phyloP scores from a whole-genome alignment of 2,329 filamentous ascomycete species.

The Huntiella savannae region DNA sequence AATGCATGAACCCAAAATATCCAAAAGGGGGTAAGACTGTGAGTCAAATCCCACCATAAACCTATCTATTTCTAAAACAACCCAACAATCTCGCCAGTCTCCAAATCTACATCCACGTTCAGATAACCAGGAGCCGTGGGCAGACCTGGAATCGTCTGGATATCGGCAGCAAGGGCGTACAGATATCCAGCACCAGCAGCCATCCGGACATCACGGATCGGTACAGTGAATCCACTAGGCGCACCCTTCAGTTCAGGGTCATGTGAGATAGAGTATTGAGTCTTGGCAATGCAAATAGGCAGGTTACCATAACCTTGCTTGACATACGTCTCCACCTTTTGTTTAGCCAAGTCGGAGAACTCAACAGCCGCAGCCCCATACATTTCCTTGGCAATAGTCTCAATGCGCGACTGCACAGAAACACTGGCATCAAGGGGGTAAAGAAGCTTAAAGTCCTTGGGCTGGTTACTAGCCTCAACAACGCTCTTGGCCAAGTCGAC shows the following conservation, averaged over 20 bases:
- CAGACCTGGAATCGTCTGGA: slow-evolving; percentile 92
- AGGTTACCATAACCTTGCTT: slow-evolving; percentile 81
- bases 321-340: slow-evolving; percentile 91
- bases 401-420: slow-evolving; percentile 72
- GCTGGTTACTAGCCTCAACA: slow-evolving; percentile 62
- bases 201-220: slow-evolving; percentile 83
- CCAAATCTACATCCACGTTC: slow-evolving; percentile 69
- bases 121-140: slow-evolving; percentile 90
- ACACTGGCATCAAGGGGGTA: slow-evolving; percentile 51
- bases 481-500: slow-evolving; percentile 76
- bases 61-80: slow-evolving; percentile 46
- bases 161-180: slow-evolving; percentile 87
- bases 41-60: too few relatives aligned
- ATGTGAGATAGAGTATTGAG: slow-evolving; percentile 89
- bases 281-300: slow-evolving; percentile 95
- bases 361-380: slow-evolving; percentile 81
- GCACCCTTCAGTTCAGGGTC: slow-evolving; percentile 89
- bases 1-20: not conserved
- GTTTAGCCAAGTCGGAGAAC: slow-evolving; percentile 83
- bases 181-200: slow-evolving; percentile 87
- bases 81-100: slow-evolving; percentile 73
- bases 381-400: slow-evolving; percentile 79
- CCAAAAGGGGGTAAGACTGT: not conserved
- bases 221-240: slow-evolving; percentile 81
- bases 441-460: slow-evolving; percentile 72